Evolutionary conservation across 805 yeast species (phyloP), one percentile per base, ranked within the genome.

Genomic region (Osmozyma mogii): DNA sequence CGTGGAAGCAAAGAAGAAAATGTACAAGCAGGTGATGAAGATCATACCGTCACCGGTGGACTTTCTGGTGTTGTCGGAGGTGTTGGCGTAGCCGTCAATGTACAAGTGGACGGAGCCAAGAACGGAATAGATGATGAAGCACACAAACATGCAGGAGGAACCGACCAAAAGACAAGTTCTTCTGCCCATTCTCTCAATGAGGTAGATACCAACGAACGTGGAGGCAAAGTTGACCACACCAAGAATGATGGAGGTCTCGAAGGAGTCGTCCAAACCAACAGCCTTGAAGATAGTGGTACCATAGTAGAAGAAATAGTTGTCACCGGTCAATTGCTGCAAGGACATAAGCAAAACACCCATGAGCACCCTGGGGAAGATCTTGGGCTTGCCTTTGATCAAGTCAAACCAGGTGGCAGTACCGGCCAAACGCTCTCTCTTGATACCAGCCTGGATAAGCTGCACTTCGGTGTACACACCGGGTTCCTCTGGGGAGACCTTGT

Each of bases 1-100:
- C n/a, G 85, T 74, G 15, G 75, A 65, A 3, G 88, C 87, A 49
- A 79, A 79, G 52, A 65, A 74, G 55, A 74, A 61, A 34, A 79
- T 72, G 58, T 67, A 79, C 30, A 77, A 48, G 58, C 83, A 76
- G 5, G 84, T 67, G 31, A 78, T 62, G 44, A 68, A 68, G 47
- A 79, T 75, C 82, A 79, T 73, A 8, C 68, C 72, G 37, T 61
- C 47, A 45, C 83, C 83, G 30, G 78, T 71, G 34, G 76, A 65
- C 40, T 62, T 65, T 24, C 49, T 32, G 26, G 68, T 54, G 20
- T 49, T 43, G 9, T 10, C 24, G 34, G 38, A 29, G 26, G 34
- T 30, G 30, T 36, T 34, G 29, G 23, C 29, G 20, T 24, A 24
- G 22, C 34, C 35, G 21, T 32, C 38, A 27, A 25, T 38, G 44